Base-by-base conservation (phyloP, 2,329 filamentous ascomycete genomes). In the Thielaviopsis euricoi region DNA sequence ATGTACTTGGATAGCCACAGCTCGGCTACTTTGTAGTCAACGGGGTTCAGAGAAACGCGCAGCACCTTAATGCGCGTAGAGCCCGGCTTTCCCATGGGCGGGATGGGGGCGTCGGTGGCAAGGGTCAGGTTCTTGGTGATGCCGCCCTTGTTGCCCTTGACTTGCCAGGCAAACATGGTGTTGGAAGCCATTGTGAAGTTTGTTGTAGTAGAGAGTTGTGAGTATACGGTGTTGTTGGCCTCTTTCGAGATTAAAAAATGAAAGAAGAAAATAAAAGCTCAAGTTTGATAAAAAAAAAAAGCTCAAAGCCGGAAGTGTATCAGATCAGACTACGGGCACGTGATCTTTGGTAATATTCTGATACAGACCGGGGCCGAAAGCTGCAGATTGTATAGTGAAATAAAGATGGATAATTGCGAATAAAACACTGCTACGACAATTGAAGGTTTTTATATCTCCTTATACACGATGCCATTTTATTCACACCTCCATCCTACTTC, bases 21-120 rank as follows among this genome's bases (percentile, higher is more conserved):
- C 54, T 74, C 71, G n/a, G 68, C 64, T 4, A 76, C 52, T 61
- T 78, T 78, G 71, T 73, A 72, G 65, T 79, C 76, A 58, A 72
- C 71, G 0, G 75, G 76, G 64, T 79, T 78, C 37, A 76, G 65
- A 5, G 69, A 66, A 1, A 71, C 69, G 62, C 70, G 68, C 58
- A 68, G 64, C 57, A 79, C 73, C 56, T 69, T 65, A 54, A 79
- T 66, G 50, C 77, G 68, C 54, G 75, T 66, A 48, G 72, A 63
- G 53, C 67, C 66, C 2, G 61, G 43, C 10, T 65, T 61, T 1
- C 15, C 12, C 53, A 48, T 26, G 13, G 58, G 46, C 10, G 67
- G 67, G 1, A 60, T 59, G 43, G 65, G 51, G 15, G 60, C 46
- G 23, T 55, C 43, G 2, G 57, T 1, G 57, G 61, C 54, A 37